These are phyloP conservation scores for Hapsidospora chrysogenum DNA, from an alignment of 495 filamentous ascomycete species.

Conservation along the genomic window DNA sequence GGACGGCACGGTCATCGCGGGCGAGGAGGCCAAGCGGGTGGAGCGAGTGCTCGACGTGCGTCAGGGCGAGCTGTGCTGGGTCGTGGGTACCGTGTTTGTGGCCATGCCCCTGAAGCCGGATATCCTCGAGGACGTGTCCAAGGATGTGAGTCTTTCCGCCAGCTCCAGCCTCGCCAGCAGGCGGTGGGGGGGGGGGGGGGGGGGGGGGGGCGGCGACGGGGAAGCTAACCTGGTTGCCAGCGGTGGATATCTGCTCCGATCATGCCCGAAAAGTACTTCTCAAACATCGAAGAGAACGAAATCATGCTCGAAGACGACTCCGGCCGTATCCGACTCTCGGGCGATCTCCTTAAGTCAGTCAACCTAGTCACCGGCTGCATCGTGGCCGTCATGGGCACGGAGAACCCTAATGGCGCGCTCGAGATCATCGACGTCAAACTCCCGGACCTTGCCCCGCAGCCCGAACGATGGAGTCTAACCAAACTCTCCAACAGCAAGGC, in stretches of 20 bases:
- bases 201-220: too few relatives aligned
- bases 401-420: constrained; percentile 82
- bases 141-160: constrained; percentile 47
- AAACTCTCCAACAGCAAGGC: constrained; percentile 11
- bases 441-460: constrained; percentile 70
- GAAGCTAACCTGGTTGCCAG: constrained; percentile 21
- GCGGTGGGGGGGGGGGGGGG: not conserved
- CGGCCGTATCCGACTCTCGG: constrained; percentile 71
- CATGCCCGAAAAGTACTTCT: constrained; percentile 57
- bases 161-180: not conserved
- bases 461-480: constrained; percentile 52
- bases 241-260: constrained; percentile 78
- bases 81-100: constrained; percentile 88
- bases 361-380: constrained; percentile 83
- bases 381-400: constrained; percentile 79
- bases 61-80: constrained; percentile 92
- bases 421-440: constrained; percentile 80
- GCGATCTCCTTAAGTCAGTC: constrained; percentile 40
- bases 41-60: constrained; percentile 88
- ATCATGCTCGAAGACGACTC: constrained; percentile 93
- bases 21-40: constrained; percentile 54
- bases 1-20: constrained; percentile 62
- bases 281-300: constrained; percentile 40
- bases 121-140: constrained; percentile 85
- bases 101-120: constrained; percentile 95